Base-by-base conservation (phyloP, 352 stramenopile genomes). In the Globisporangium nodosum region DNA sequence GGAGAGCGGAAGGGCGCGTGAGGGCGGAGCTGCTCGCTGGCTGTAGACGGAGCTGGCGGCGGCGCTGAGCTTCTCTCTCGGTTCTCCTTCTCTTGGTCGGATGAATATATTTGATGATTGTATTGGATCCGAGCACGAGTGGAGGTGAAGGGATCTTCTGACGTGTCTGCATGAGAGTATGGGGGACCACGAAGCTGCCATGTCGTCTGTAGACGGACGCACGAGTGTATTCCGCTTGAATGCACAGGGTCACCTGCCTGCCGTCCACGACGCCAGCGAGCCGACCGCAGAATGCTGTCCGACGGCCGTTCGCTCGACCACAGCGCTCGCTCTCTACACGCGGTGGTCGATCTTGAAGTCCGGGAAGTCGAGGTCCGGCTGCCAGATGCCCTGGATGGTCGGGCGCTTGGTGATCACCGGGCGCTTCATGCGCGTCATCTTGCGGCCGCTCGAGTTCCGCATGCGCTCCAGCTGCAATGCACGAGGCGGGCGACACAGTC, bases 341-440 rank as follows among this genome's bases (percentile, higher is more conserved):
- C 71, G 76, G 65, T 92, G 71, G 58, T 74, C 81, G 45, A 92
- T 83, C 68, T 87, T 88, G 68, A 94, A 94, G 63, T 90, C 73
- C 39, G 84, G 84, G 65, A 94, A 94, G 62, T 85, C 70, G 47
- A 93, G 73, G 65, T 93, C 83, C 58, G 81, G 85, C 67, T 95
- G 85, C 85, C 85, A 95, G 58, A 95, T 92, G 55, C 85, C 85
- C 66, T 95, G 85, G 21, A 93, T 76, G 24, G 81, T 92, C 39
- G 71, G 80, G 58, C 82, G 80, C 66, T 90, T 91, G 20, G 85
- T 80, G 68, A 89, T 77, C 31, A 95, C 81, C 0, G 85, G 85
- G 37, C 82, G 83, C 68, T 95, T 95, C 63, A 95, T 88, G 54
- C 49, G 62, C 57, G 85, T 95, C 85, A 95, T 93, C 75, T 95